phyloP scores from a whole-genome alignment of 495 filamentous ascomycete genomes.

The Penicillium samsonianum region DNA sequence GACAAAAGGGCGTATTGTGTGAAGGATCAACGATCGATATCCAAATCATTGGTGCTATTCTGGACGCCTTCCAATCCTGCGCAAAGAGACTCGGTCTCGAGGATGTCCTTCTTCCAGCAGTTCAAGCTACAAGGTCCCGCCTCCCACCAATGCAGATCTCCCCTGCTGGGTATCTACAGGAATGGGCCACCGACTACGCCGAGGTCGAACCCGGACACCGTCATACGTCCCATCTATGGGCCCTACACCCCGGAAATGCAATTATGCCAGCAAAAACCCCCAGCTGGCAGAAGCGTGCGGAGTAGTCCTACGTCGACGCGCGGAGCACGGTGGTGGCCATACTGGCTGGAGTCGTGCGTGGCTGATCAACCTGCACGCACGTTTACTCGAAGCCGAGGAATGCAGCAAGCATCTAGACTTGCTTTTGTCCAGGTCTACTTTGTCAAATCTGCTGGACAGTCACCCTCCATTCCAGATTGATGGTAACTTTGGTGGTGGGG shows the following conservation, averaged over 20 bases:
- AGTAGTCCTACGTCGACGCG: slow-evolving; percentile 38
- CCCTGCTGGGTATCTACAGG: slow-evolving; percentile 45
- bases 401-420: slow-evolving; percentile 39
- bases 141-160: slow-evolving; percentile 41
- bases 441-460: slow-evolving; percentile 45
- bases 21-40: slow-evolving; percentile 52
- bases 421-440: slow-evolving; percentile 41
- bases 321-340: slow-evolving; percentile 46
- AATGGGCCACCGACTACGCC: slow-evolving; percentile 49
- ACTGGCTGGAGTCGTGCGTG: slow-evolving; percentile 54
- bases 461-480: slow-evolving; percentile 54
- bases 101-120: slow-evolving; percentile 22
- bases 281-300: slow-evolving; percentile 39
- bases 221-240: slow-evolving; percentile 53
- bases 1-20: slow-evolving; percentile 37
- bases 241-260: slow-evolving; percentile 35
- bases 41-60: slow-evolving; percentile 45
- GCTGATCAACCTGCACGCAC: slow-evolving; percentile 45
- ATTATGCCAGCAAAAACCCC: slow-evolving; percentile 29
- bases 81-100: slow-evolving; percentile 26
- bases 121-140: slow-evolving; percentile 17
- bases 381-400: slow-evolving; percentile 30
- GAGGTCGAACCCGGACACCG: slow-evolving; percentile 52
- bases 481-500: slow-evolving; percentile 53
- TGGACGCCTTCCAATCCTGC: slow-evolving; percentile 35